Evolutionary conservation across 1,284 basidiomycete genomes (phyloP), one percentile per base, ranked within the genome.

Genomic region (Rhodotorula sp.): DNA sequence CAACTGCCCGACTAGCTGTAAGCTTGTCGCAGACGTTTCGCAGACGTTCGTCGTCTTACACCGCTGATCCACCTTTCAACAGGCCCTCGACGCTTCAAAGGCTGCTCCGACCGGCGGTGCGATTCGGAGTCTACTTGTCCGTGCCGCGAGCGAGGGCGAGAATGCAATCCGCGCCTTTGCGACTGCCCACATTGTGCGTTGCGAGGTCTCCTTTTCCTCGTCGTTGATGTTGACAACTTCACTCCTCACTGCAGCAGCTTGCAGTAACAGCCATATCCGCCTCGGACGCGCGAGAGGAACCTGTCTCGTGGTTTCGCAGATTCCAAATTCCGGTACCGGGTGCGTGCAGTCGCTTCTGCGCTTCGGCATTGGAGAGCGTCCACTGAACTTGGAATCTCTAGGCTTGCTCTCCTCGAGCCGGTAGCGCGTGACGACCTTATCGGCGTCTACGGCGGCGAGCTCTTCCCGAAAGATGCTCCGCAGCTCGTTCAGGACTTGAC

Each of bases 391-490:
- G 5, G 3, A 6, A 1, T 2, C 7, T 15, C 1, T 63, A 69
- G 68, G 0, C n/a, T 64, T 14, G 34, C 56, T 15, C 8, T 65
- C 2, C 54, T 65, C 19, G 59, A 69, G 34, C 7, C 54, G 5
- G 68, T 49, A 2, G 3, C 16, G 1, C 28, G 43, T 10, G 43
- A 43, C 54, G 68, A 65, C 12, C 31, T 65, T 31, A 43, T 69
- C 60, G 68, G 60, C 2, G 3, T 65, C 5, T 69, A 69, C 55
- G 68, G 60, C 15, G 68, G 63, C n/a, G 68, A 69, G 48, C 38
- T 18, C 15, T 58, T 65, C 54, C 43, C 62, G 43, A 52, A 63
- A n/a, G 52, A 26, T 5, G 15, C 45, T 14, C 38, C 58, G 14
- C 34, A 26, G 2, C 1, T n/a, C 2, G 38, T 15, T 8, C 47